A percentile compares a stretch with the other conserved stretches of the same genome.
phyloP scores from a whole-genome alignment of 768 basidiomycete genomes.

The Amanita pseudoporphyria region DNA sequence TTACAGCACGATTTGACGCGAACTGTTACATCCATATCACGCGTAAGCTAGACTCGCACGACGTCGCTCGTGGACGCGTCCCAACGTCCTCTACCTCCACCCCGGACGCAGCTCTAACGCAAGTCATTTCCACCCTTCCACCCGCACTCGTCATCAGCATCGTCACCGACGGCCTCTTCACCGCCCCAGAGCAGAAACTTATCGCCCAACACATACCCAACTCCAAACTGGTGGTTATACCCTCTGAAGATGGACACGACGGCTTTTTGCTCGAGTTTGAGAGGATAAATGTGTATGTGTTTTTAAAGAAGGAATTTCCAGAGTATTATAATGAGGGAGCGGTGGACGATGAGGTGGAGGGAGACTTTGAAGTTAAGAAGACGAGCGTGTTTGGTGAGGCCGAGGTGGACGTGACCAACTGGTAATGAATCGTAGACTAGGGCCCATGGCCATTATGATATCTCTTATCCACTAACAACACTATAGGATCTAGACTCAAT shows the following conservation, averaged over 20 bases:
- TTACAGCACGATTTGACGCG: slow-evolving; percentile 91
- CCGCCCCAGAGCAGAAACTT: slow-evolving; percentile 77
- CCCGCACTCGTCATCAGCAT: slow-evolving; percentile 82
- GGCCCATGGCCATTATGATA: no score
- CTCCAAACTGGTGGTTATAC: slow-evolving; percentile 75
- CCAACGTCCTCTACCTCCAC: slow-evolving; percentile 19
- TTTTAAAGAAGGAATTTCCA: slow-evolving; percentile 65
- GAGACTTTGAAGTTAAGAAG: slow-evolving; percentile 74
- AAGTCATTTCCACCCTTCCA: slow-evolving; percentile 63
- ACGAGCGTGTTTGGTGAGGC: slow-evolving; percentile 96
- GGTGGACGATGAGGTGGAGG: slow-evolving; percentile 26
- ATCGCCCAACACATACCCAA: slow-evolving; percentile 73
- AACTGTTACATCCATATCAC: slow-evolving; percentile 88
- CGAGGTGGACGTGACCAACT: slow-evolving; percentile 82
- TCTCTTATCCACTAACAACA: no score
- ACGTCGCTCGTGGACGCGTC: slow-evolving; percentile 66
- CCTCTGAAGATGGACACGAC: slow-evolving; percentile 88
- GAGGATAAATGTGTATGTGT: slow-evolving; percentile 79
- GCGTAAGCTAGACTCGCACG: slow-evolving; percentile 93
- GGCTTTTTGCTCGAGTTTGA: slow-evolving; percentile 97
- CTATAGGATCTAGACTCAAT: no score
- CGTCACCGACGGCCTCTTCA: slow-evolving; percentile 91
- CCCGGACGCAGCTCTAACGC: slow-evolving; percentile 41
- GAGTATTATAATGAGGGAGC: slow-evolving; percentile 46
- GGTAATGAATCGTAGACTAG: no score